These are phyloP conservation scores for Aspergillus sp. DNA, from an alignment of 2,329 filamentous ascomycete species.

Conservation along the genomic window DNA sequence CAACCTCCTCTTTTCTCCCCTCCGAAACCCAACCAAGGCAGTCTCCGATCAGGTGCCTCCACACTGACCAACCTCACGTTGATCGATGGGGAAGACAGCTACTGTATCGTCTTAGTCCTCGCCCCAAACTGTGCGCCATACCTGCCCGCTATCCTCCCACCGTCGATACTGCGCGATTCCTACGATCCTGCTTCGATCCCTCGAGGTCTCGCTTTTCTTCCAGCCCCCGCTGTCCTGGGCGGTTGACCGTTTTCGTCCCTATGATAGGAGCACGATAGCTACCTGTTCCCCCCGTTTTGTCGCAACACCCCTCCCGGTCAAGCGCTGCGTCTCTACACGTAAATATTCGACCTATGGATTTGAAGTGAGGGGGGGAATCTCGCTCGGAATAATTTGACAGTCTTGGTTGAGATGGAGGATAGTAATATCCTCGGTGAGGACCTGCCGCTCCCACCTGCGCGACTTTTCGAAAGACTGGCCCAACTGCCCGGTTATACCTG, in stretches of 20 bases:
- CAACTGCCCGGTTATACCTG: slow-evolving; percentile 74
- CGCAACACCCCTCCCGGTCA: slow-evolving; percentile 9
- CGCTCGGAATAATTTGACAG: slow-evolving; percentile 14
- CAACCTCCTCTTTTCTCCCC: not conserved
- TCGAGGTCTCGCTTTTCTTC: slow-evolving; percentile 3
- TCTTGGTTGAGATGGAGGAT: slow-evolving; percentile 32
- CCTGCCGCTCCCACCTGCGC: slow-evolving; percentile 58
- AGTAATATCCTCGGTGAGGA: slow-evolving; percentile 44
- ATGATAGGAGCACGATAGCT: slow-evolving; percentile 16
- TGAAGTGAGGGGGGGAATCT: slow-evolving; percentile 14
- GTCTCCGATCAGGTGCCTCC: slow-evolving; percentile 8
- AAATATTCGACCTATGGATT: slow-evolving; percentile 20
- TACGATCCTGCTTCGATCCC: not conserved
- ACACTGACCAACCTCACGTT: slow-evolving; percentile 11
- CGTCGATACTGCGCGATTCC: not conserved
- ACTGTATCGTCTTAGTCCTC: slow-evolving; percentile 4
- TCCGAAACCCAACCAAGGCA: slow-evolving; percentile 6
- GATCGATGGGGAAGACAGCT: slow-evolving; percentile 9
- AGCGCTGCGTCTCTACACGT: slow-evolving; percentile 5
- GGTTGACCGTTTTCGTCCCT: slow-evolving; percentile 22
- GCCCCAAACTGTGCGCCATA: not conserved
- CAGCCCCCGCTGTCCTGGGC: slow-evolving; percentile 16
- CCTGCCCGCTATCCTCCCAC: not conserved
- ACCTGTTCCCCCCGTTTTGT: slow-evolving; percentile 6
- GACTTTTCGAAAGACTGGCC: slow-evolving; percentile 70